phyloP scores from a whole-genome alignment of 176 grass and related monocot species.

The Zea luxurians region DNA sequence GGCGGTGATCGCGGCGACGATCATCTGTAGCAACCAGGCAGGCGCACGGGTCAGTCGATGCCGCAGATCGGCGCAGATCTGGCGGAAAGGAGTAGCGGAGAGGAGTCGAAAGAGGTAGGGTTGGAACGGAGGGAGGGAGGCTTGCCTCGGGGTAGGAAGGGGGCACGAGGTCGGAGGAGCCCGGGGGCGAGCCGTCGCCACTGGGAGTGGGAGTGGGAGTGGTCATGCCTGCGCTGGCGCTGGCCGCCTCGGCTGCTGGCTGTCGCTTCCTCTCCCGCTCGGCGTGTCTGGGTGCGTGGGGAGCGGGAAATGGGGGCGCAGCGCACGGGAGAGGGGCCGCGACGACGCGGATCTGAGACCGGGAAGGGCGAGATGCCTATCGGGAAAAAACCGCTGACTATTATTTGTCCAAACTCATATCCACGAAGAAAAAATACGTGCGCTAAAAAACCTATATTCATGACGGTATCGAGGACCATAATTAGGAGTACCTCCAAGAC shows the following conservation, averaged over 20 bases:
- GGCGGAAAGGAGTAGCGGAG: background rate
- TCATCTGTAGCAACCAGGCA: constrained; percentile 54
- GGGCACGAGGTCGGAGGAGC: constrained; percentile 34
- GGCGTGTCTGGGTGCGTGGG: constrained; percentile 10
- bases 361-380: no score
- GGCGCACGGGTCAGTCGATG: constrained; percentile 33
- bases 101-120: background rate
- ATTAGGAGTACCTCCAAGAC: no score
- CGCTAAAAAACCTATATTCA: no score
- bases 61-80: constrained; percentile 47
- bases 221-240: constrained; percentile 38
- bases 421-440: no score
- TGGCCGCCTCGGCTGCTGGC: constrained; percentile 11
- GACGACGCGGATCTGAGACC: constrained; percentile 44
- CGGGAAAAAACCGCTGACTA: no score
- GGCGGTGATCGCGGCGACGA: constrained; percentile 58
- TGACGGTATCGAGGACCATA: no score
- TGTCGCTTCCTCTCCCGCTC: constrained; percentile 27
- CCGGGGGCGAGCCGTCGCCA: constrained; percentile 29
- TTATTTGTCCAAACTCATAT: no score
- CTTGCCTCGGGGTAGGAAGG: constrained; percentile 60
- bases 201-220: constrained; percentile 28
- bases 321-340: constrained; percentile 29
- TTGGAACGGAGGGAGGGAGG: background rate
- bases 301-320: constrained; percentile 28